Percentiles rank a stretch among this genome's conserved stretches.
phyloP scores from a whole-genome alignment of 75 land plant species.

The Ceratopteris richardii region DNA sequence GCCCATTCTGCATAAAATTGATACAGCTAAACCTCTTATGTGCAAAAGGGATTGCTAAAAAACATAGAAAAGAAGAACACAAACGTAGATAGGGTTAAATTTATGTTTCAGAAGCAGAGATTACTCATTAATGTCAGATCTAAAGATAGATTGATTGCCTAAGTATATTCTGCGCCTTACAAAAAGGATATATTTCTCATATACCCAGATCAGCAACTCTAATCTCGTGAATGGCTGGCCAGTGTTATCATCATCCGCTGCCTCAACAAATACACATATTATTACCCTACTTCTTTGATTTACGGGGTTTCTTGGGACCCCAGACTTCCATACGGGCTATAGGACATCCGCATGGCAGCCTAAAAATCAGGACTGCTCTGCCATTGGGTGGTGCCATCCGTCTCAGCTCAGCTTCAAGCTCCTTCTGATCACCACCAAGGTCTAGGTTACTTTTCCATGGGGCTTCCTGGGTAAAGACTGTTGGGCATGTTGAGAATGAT shows the following conservation, averaged over 20 bases:
- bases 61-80: too few species aligned
- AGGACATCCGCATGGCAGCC: constrained; percentile 45
- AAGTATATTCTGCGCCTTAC: too few species aligned
- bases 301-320: constrained; percentile 35
- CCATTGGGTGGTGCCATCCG: constrained; percentile 60
- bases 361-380: constrained; percentile 48
- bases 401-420: constrained; percentile 50
- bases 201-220: too few species aligned
- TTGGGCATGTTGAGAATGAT: neutral
- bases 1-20: too few species aligned
- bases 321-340: constrained; percentile 47
- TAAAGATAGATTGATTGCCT: too few species aligned
- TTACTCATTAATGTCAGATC: too few species aligned
- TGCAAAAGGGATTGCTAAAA: too few species aligned
- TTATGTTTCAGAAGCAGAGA: too few species aligned
- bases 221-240: too few species aligned
- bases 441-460: constrained; percentile 31
- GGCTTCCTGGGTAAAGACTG: constrained; percentile 14
- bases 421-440: constrained; percentile 43
- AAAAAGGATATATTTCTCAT: too few species aligned
- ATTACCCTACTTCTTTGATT: constrained; percentile 30
- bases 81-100: too few species aligned
- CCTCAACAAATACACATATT: neutral
- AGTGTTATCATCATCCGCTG: neutral
- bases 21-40: too few species aligned